Base-by-base conservation (phyloP, 768 basidiomycete species). In the Boletales sp. region DNA sequence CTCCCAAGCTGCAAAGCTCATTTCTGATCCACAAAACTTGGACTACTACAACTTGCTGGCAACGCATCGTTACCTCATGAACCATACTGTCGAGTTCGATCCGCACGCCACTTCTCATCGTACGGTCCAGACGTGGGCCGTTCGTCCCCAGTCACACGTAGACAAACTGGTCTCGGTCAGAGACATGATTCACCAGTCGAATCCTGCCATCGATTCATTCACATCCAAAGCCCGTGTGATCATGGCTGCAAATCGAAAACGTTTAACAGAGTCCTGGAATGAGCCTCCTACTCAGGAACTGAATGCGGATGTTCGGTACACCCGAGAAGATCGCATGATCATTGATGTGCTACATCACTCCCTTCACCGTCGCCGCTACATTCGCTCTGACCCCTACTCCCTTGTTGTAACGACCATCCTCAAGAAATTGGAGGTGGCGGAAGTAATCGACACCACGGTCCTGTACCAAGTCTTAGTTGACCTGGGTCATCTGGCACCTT, bases 401-500 rank as follows among this genome's bases (percentile, higher is more conserved):
- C 60, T 79, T 2, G 70, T 78, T 0, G 71, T 76, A 24, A 74
- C 78, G 14, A 67, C 69, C 14, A 78, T 95, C 47, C 55, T 92
- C 35, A 86, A 84, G 60, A 64, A 68, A 40, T 60, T 91, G 21
- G 70, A 74, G 17, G 60, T 74, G 4, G 71, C 75, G 2, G 54
- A 67, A 18, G 34, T 58, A 9, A 54, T 64, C 17, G 61, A 66
- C 21, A 51, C 56, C 5, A 60, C 57, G 0, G 56, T 55, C 30
- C 65, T 79, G 19, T 71, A 78, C 56, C 69, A 68, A 50, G 66
- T 85, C 18, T 72, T 97, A 32, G 63, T 81, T 14, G 82, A 90
- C 40, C 59, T 95, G 13, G 94, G 95, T 8, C 77, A 84, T 8
- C 62, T 89, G 18, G 76, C 86, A 2, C 84, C 87, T 2, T 97